These are phyloP conservation scores for Penicillium atrosanguineum DNA, from an alignment of 495 filamentous ascomycete species.

Conservation along the genomic window DNA sequence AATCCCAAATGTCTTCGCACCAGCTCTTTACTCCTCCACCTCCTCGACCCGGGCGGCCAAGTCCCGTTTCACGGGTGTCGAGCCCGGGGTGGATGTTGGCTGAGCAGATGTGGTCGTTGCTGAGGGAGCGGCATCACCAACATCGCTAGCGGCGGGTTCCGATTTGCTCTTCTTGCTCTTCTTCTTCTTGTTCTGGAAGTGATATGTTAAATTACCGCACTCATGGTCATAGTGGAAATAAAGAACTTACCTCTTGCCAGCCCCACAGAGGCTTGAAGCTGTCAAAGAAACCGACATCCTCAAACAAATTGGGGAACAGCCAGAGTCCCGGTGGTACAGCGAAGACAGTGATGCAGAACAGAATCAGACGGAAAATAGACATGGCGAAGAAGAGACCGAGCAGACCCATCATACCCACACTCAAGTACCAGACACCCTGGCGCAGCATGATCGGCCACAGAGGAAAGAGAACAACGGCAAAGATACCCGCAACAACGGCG, in stretches of 20 bases:
- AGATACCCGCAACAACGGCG: slow-evolving; percentile 75
- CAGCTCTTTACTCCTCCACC: slow-evolving; percentile 54
- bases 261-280: slow-evolving; percentile 96
- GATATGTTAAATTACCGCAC: slow-evolving; percentile 7
- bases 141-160: slow-evolving; percentile 19
- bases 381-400: slow-evolving; percentile 96
- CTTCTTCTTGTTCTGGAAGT: slow-evolving; percentile 40
- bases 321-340: slow-evolving; percentile 82
- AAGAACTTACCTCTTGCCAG: slow-evolving; percentile 82
- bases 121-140: slow-evolving; percentile 48
- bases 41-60: slow-evolving; percentile 65
- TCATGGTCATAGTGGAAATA: background rate
- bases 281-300: slow-evolving; percentile 97
- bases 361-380: slow-evolving; percentile 91
- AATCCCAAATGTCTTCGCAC: background rate
- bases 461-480: slow-evolving; percentile 90
- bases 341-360: slow-evolving; percentile 94
- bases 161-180: slow-evolving; percentile 65
- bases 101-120: slow-evolving; percentile 60
- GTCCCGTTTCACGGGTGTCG: slow-evolving; percentile 44
- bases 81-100: slow-evolving; percentile 44
- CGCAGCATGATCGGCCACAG: slow-evolving; percentile 91
- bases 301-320: slow-evolving; percentile 97
- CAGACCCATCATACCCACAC: slow-evolving; percentile 88
- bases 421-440: slow-evolving; percentile 95